Conservation (phyloP, 78 protist genomes). For the Dictyostelium citrinum region DNA sequence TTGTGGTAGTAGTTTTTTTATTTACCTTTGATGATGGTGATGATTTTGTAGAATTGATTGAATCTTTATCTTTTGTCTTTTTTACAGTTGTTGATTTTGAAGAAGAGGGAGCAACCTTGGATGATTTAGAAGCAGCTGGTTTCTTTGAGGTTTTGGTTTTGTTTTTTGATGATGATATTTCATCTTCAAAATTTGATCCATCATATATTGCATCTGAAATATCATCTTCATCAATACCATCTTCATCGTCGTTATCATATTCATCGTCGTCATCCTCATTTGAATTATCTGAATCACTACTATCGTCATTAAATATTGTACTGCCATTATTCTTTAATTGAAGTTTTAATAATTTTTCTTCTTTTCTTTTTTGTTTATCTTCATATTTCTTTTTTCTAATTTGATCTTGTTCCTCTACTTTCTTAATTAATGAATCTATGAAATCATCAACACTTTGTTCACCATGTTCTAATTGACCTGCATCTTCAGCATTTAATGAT, state of each 20-base stretch:
- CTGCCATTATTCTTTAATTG: neutral
- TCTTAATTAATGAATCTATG: neutral
- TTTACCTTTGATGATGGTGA: neutral
- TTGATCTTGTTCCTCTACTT: constrained; percentile 17
- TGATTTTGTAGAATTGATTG: neutral
- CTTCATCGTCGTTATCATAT: neutral
- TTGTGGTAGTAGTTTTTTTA: neutral
- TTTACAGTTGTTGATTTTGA: neutral
- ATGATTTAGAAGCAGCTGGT: neutral
- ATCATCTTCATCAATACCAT: constrained; percentile 1
- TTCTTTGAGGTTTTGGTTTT: neutral
- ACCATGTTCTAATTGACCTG: neutral
- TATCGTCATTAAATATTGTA: neutral
- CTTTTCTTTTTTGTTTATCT: neutral
- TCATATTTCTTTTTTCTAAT: neutral
- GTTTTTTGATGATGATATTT: neutral
- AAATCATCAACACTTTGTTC: neutral
- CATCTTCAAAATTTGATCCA: neutral
- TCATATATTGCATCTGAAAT: neutral
- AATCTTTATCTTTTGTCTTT: neutral
- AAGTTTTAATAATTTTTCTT: neutral
- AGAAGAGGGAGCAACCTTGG: neutral
- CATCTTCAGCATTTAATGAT: constrained; percentile 12
- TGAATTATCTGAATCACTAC: neutral
- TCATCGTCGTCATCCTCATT: neutral